Percentiles rank a stretch among this genome's conserved stretches.
These are phyloP conservation scores for Paramecium pentaurelia DNA, from an alignment of 73 alveolate genomes.

Conservation along the genomic window DNA sequence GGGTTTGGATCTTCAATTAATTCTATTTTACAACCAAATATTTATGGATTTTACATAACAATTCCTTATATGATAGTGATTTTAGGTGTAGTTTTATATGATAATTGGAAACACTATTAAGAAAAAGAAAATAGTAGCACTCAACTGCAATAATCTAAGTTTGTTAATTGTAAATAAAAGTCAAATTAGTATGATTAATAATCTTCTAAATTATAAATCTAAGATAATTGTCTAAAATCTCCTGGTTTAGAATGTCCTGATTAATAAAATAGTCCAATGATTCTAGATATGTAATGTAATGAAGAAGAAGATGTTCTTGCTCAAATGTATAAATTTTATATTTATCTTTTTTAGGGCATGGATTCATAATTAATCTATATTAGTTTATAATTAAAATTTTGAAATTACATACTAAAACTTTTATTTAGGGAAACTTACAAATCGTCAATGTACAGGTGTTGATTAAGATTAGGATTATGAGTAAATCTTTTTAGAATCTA, in stretches of 20 bases:
- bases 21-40: neutral
- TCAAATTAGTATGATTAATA: neutral
- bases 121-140: neutral
- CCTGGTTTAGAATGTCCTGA: neutral
- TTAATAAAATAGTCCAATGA: neutral
- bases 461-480: neutral
- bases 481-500: neutral
- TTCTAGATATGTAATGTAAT: neutral
- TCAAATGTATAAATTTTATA: neutral
- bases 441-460: neutral
- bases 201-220: neutral
- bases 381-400: neutral
- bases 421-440: neutral
- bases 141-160: neutral
- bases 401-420: conserved; percentile 6
- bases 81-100: neutral
- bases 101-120: neutral
- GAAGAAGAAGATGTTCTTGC: conserved; percentile 1
- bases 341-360: neutral
- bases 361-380: conserved; percentile 13
- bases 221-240: neutral
- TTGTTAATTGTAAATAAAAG: neutral
- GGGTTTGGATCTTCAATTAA: neutral
- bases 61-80: neutral
- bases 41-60: neutral